Base-by-base conservation (phyloP, 805 yeast species). In the Wickerhamiella shivajii region DNA sequence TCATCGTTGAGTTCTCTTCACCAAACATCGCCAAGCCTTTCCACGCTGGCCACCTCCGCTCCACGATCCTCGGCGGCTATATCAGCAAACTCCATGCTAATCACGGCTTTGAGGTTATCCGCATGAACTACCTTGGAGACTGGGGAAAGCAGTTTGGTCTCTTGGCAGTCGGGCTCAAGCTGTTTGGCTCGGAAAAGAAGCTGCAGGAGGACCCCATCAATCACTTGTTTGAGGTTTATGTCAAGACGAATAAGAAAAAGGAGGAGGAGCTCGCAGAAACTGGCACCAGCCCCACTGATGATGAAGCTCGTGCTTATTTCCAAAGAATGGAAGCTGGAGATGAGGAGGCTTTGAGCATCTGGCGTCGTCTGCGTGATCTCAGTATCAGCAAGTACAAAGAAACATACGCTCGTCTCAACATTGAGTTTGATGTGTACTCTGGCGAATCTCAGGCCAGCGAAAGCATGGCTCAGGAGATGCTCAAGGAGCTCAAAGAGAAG, bases 91-190 rank as follows among this genome's bases (percentile, higher is more conserved):
- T 90, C 55, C 80, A 90, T 54, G 95, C 84, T 60, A 74, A 71
- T 45, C 64, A 76, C 38, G 98, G 97, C 29, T 90, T 87, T 80
- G 70, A 81, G n/a, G 98, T 90, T 28, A 60, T 69, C 45, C 72
- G 96, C 61, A 67, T 87, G 64, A 90, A 90, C 65, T 90, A 90
- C 59, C 67, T 90, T 45, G 99, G 99, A 51, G 99, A 90, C 61
- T 90, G 98, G 98, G 99, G 99, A 38, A 90, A 90, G 61, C 99
- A 90, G 64, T 90, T 87, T 51, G 99, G 98, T 58, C 45, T 90
- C 29, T 67, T 90, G 46, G 98, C 97, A 17, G 77, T 90, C 41
- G 99, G 96, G 29, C 90, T 77, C 57, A 70, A 72, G 37, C 73
- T 69, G 51, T 90, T 78, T 53, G 99, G 99, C 31, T 59, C 67